A percentile compares a stretch with the other conserved stretches of the same genome.
phyloP scores from a whole-genome alignment of 1,284 basidiomycete genomes.

The Marasmius oreades region DNA sequence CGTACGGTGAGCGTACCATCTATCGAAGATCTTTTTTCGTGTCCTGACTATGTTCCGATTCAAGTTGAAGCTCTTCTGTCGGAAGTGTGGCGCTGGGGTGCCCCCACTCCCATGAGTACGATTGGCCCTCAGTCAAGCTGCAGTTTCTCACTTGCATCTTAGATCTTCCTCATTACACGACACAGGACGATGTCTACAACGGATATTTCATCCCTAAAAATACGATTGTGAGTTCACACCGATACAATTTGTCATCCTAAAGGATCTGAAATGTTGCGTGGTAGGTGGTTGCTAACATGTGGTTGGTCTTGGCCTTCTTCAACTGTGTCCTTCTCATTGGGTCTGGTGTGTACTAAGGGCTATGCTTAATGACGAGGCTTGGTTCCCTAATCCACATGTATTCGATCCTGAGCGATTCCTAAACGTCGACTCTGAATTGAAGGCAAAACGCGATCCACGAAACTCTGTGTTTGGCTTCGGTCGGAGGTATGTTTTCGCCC shows the following conservation, averaged over 20 bases:
- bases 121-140: neutral
- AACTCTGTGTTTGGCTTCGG: conserved; percentile 33
- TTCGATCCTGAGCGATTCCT: conserved; percentile 36
- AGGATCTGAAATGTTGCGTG: neutral
- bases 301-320: neutral
- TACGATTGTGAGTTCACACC: conserved; percentile 20
- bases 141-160: conserved; percentile 13
- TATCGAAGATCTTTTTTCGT: neutral
- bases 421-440: conserved; percentile 18
- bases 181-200: conserved; percentile 30
- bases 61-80: conserved; percentile 22
- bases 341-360: conserved; percentile 21
- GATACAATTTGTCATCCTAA: neutral
- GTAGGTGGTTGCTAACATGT: neutral
- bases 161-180: conserved; percentile 30
- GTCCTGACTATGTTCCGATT: neutral
- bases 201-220: conserved; percentile 31
- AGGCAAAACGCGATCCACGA: conserved; percentile 31
- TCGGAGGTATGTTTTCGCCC: neutral
- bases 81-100: conserved; percentile 29
- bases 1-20: conserved; percentile 22
- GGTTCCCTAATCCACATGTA: conserved; percentile 22
- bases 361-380: conserved; percentile 30
- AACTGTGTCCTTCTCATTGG: neutral
- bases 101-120: conserved; percentile 25